These are phyloP conservation scores for Macadamia integrifolia DNA, from an alignment of 164 flowering plant genomes.

Conservation along the genomic window DNA sequence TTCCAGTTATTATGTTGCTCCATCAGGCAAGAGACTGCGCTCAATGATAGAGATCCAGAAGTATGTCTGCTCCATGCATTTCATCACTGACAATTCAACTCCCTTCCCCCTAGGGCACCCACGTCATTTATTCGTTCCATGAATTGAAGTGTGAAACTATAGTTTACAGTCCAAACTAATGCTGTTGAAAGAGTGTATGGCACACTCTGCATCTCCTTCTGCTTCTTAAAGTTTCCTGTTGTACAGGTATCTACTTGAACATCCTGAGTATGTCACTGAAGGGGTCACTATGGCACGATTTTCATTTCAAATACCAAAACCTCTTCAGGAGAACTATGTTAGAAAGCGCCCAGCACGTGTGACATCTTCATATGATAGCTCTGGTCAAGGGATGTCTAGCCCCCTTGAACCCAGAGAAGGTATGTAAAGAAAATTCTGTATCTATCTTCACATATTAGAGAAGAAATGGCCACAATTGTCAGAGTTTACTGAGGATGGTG, in stretches of 20 bases:
- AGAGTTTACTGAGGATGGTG: background rate
- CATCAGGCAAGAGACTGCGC: slow-evolving; percentile 76
- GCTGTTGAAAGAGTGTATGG: background rate
- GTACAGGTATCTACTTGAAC: slow-evolving; percentile 50
- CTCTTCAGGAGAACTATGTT: slow-evolving; percentile 75
- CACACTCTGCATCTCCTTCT: background rate
- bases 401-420: slow-evolving; percentile 17
- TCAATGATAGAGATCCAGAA: slow-evolving; percentile 78
- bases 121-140: background rate
- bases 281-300: slow-evolving; percentile 58
- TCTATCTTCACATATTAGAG: background rate
- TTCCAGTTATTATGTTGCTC: slow-evolving; percentile 76
- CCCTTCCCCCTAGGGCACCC: background rate
- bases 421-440: background rate
- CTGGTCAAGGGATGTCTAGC: slow-evolving; percentile 6
- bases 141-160: background rate
- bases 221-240: background rate
- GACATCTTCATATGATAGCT: background rate
- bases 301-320: slow-evolving; percentile 82
- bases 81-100: background rate
- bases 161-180: background rate
- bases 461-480: background rate
- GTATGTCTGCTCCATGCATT: slow-evolving; percentile 27
- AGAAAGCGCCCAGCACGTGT: slow-evolving; percentile 55
- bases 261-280: slow-evolving; percentile 54